Evolutionary conservation across 2,329 filamentous ascomycete genomes (phyloP).

Genomic region (Apiospora aurea): DNA sequence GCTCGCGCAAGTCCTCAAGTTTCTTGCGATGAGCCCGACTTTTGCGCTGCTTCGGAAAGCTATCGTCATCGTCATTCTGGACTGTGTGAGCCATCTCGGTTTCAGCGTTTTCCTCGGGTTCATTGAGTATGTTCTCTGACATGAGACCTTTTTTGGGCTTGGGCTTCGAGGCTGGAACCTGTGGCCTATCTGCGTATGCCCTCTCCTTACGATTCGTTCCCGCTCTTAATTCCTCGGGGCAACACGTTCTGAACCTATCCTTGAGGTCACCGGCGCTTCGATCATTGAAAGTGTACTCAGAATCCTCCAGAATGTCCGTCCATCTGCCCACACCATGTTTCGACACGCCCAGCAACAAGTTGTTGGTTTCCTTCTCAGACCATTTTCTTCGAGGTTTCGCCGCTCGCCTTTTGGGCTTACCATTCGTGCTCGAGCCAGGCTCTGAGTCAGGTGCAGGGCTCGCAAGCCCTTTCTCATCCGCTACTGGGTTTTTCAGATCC

Average conservation of each 20-base stretch:
- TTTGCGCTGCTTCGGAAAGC: conserved; percentile 52
- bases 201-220: conserved; percentile 40
- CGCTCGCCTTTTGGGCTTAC: conserved; percentile 59
- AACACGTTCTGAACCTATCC: conserved; percentile 71
- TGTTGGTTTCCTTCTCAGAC: conserved; percentile 70
- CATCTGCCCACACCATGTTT: conserved; percentile 71
- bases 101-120: conserved; percentile 47
- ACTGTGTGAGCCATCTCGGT: conserved; percentile 35
- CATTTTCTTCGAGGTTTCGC: conserved; percentile 67
- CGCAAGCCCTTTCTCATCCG: conserved; percentile 37
- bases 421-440: conserved; percentile 36
- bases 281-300: conserved; percentile 65
- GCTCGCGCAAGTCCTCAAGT: conserved; percentile 59
- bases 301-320: conserved; percentile 69
- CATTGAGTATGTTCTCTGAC: conserved; percentile 64
- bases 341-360: conserved; percentile 66
- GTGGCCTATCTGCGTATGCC: conserved; percentile 33
- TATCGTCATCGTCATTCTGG: conserved; percentile 48
- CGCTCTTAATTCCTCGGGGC: conserved; percentile 64
- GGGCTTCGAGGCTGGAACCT: conserved; percentile 37
- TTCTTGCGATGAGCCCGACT: conserved; percentile 63
- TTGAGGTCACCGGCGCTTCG: conserved; percentile 70
- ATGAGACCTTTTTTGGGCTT: conserved; percentile 58
- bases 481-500: conserved; percentile 33
- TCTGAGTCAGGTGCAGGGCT: conserved; percentile 41